These are phyloP conservation scores for Trichosanthes cucumerina DNA, from an alignment of 306 rosid genomes.

Conservation along the genomic window DNA sequence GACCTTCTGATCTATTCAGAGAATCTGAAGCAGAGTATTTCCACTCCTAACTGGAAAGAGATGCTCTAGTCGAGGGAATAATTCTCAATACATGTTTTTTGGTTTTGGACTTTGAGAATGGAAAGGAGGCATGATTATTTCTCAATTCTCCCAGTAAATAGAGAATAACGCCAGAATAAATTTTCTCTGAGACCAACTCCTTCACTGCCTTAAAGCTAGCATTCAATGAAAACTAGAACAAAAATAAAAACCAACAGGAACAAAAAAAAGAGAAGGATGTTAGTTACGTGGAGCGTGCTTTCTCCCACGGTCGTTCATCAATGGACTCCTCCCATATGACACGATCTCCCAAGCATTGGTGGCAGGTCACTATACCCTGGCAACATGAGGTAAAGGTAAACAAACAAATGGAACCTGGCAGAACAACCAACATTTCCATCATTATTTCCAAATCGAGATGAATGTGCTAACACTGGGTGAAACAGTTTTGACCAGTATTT, in stretches of 20 bases:
- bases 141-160: not conserved
- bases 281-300: slow-evolving; percentile 65
- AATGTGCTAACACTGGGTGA: not conserved
- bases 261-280: not conserved
- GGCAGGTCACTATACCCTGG: slow-evolving; percentile 86
- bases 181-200: not conserved
- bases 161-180: not conserved
- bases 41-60: not conserved
- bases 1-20: not conserved
- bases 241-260: not conserved
- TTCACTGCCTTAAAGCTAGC: not conserved
- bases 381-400: not conserved
- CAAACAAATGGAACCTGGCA: not conserved
- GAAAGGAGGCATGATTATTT: not conserved
- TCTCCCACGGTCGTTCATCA: slow-evolving; percentile 93
- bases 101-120: not conserved
- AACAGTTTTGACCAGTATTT: not conserved
- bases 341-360: slow-evolving; percentile 75
- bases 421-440: not conserved
- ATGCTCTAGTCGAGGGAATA: not conserved
- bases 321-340: slow-evolving; percentile 96
- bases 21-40: not conserved
- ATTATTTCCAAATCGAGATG: not conserved
- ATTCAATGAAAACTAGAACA: not conserved
- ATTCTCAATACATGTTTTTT: not conserved